Base-by-base conservation (phyloP, 163 green algal genomes). In the Botryococcus braunii region DNA sequence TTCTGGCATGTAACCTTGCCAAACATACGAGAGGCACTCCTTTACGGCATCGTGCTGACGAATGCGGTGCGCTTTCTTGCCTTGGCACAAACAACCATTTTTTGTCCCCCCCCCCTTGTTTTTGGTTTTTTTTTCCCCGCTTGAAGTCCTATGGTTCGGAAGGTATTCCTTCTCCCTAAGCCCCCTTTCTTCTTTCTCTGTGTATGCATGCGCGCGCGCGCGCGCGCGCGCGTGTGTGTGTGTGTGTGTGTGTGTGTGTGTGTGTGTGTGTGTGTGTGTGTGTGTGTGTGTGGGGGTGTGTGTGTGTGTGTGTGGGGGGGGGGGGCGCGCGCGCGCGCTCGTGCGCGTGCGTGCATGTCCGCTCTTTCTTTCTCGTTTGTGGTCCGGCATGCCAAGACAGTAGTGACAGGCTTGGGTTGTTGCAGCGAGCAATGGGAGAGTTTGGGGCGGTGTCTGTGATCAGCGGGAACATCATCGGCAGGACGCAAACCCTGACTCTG, bases 1-100 rank as follows among this genome's bases (percentile, higher is more conserved):
- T 96, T 96, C 66, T 92, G 80, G 83, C 86, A 93, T 57, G 89
- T 96, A 35, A 96, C 89, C 9, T 71, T 96, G 55, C 89, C 89
- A 47, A 95, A 94, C 82, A 95, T 96, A 69, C 71, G 79, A 29
- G 94, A 82, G 84, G 89, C 85, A 1, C 78, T 96, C 48, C 70
- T 96, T 41, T 95, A 96, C 57, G 89, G 89, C 57, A 76, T 95
- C 66, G 89, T 95, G 48, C 76, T 96, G 9, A 93, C 84, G 46
- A 95, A 95, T 46, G 89, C 89, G 25, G 75, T 82, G 47, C 59
- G 71, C 34, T 31, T 39, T 17, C 31, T 32, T 55, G 34, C 36
- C 4, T 46, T 29, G 5, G 36, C 60, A 4, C 25, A 5, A 11
- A 6, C 5, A 5, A 25, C 21, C 29, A 13, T 8, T 67, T 50